Percentiles rank a stretch among this genome's conserved stretches.
These are phyloP conservation scores for Stromatinia cepivora DNA, from an alignment of 2,329 filamentous ascomycete species.

Conservation along the genomic window DNA sequence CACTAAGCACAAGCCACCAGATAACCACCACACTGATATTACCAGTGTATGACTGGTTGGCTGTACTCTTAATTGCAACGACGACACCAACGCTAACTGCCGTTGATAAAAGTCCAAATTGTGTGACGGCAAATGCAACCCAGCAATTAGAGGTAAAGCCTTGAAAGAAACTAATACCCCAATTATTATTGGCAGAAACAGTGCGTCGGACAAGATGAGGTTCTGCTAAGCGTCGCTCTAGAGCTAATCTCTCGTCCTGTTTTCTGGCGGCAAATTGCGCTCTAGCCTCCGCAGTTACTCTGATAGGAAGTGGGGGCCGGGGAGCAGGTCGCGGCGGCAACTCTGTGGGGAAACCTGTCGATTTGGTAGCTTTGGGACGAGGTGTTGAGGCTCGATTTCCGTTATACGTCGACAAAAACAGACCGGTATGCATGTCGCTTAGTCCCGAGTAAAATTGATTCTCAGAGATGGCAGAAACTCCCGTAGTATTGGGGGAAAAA, in stretches of 20 bases:
- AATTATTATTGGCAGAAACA: neutral
- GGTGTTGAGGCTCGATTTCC: neutral
- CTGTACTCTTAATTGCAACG: neutral
- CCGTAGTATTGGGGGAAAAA: neutral
- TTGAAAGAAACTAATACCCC: neutral
- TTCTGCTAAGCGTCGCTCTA: neutral
- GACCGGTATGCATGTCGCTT: slow-evolving; percentile 7
- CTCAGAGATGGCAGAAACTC: neutral
- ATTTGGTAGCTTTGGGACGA: neutral
- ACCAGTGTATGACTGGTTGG: too few relatives aligned
- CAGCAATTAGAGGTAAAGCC: neutral
- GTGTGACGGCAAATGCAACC: neutral
- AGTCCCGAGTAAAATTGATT: slow-evolving; percentile 9
- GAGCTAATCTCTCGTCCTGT: neutral
- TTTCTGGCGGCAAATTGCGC: neutral
- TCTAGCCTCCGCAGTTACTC: slow-evolving; percentile 7
- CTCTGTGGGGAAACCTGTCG: neutral
- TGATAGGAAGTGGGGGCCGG: neutral
- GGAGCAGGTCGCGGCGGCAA: neutral
- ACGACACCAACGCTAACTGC: neutral
- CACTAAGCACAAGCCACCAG: slow-evolving; percentile 3
- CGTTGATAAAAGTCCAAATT: neutral
- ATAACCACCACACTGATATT: neutral
- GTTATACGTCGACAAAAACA: slow-evolving; percentile 7
- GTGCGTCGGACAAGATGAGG: slow-evolving; percentile 4